Conservation (phyloP, 2,329 filamentous ascomycete species). For the Boeremia lycopersici region DNA sequence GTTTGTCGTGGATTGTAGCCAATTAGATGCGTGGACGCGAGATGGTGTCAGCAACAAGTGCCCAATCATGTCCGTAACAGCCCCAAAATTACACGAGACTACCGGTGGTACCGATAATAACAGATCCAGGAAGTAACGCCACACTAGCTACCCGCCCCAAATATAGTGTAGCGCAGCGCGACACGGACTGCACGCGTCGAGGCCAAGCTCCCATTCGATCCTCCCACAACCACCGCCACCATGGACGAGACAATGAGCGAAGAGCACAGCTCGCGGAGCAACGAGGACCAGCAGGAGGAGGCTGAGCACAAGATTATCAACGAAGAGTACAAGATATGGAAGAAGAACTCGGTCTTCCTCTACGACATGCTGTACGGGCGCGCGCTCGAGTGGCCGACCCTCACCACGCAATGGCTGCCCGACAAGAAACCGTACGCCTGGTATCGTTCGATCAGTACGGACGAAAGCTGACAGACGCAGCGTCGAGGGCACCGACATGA, state of each 20-base stretch:
- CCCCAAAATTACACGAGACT: too few relatives aligned
- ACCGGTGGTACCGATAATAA: too few relatives aligned
- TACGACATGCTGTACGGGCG: constrained; percentile 97
- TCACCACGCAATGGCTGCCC: constrained; percentile 98
- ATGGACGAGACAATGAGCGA: constrained; percentile 50
- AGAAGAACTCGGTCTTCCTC: constrained; percentile 98
- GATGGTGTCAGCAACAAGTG: too few relatives aligned
- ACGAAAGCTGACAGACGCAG: constrained; percentile 48
- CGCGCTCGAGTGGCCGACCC: constrained; percentile 94
- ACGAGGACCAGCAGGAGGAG: constrained; percentile 75
- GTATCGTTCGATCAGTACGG: neutral
- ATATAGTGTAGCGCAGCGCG: constrained; percentile 2
- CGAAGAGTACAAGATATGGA: constrained; percentile 99
- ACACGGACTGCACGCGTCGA: constrained; percentile 10
- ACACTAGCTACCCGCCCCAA: neutral
- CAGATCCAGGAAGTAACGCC: too few relatives aligned
- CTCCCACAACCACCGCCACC: neutral
- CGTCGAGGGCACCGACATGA: constrained; percentile 79
- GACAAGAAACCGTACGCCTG: constrained; percentile 59
- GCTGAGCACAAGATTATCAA: constrained; percentile 89
- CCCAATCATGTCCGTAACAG: too few relatives aligned
- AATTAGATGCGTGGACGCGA: too few relatives aligned
- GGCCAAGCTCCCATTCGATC: constrained; percentile 1
- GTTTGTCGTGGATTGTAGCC: too few relatives aligned
- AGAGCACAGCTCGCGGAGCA: constrained; percentile 46